Evolutionary conservation across 768 basidiomycete genomes (phyloP).

Genomic region (Amanita polypyramis): DNA sequence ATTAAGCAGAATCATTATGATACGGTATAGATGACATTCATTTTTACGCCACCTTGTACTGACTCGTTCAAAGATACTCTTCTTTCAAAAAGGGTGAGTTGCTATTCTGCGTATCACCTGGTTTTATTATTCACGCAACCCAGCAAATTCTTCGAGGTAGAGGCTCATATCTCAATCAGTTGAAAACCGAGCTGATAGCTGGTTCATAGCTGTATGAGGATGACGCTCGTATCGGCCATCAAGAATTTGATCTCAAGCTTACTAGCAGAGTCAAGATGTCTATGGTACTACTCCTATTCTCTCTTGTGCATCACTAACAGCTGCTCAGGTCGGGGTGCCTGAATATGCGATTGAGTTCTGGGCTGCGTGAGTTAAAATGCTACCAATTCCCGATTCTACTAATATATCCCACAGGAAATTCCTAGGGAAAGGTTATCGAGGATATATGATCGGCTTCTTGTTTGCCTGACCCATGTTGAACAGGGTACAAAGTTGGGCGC

Average conservation of each 20-base stretch:
- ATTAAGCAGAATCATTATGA: slow-evolving; percentile 98
- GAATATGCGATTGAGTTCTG: slow-evolving; percentile 90
- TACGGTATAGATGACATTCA: slow-evolving; percentile 39
- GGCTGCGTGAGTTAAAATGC: slow-evolving; percentile 55
- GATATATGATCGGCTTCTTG: background rate
- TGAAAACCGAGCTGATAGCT: background rate
- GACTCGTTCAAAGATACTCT: slow-evolving; percentile 48
- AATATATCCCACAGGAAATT: slow-evolving; percentile 46
- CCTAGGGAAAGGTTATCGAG: slow-evolving; percentile 55
- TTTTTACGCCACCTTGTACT: slow-evolving; percentile 11
- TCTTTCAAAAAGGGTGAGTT: slow-evolving; percentile 93
- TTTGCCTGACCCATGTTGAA: background rate
- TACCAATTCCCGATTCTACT: slow-evolving; percentile 3
- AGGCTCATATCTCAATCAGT: background rate
- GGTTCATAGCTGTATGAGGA: slow-evolving; percentile 74
- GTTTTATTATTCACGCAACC: background rate
- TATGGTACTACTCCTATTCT: slow-evolving; percentile 52
- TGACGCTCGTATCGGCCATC: slow-evolving; percentile 88
- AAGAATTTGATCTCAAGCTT: slow-evolving; percentile 89
- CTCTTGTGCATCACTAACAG: background rate
- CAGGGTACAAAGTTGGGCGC: slow-evolving; percentile 89
- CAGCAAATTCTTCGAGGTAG: slow-evolving; percentile 75
- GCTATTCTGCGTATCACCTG: background rate
- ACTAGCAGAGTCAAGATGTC: slow-evolving; percentile 96
- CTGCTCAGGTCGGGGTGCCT: slow-evolving; percentile 79